Conservation (phyloP, 1,284 basidiomycete genomes). For the Cryptococcus wingfieldii region DNA sequence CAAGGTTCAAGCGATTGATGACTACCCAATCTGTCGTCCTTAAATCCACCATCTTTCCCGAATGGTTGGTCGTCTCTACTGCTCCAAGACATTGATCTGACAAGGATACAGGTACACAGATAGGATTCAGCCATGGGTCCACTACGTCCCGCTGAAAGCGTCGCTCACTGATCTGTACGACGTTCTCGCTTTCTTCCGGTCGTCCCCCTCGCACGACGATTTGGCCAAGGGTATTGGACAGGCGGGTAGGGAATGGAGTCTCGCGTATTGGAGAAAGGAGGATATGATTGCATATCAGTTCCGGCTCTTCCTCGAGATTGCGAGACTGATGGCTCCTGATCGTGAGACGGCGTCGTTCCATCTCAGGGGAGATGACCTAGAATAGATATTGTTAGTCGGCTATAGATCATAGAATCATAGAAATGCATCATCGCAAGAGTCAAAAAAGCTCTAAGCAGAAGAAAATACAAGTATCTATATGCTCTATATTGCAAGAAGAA, state of each 20-base stretch:
- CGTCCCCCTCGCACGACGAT: conserved; percentile 53
- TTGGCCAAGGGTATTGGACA: conserved; percentile 58
- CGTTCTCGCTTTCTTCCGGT: conserved; percentile 57
- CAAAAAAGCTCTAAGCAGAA: too few species aligned
- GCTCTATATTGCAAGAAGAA: not conserved
- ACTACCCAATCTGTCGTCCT: conserved; percentile 56
- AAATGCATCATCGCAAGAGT: too few species aligned
- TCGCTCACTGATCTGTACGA: conserved; percentile 60
- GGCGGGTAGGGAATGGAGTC: conserved; percentile 60
- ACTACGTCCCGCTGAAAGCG: conserved; percentile 59
- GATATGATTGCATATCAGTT: conserved; percentile 64
- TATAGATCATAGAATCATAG: too few species aligned
- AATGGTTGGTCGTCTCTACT: conserved; percentile 50
- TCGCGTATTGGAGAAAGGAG: conserved; percentile 59
- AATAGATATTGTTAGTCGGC: too few species aligned
- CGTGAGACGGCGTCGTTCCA: conserved; percentile 21
- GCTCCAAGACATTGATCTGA: not conserved
- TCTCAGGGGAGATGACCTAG: conserved; percentile 6
- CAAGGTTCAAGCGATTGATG: conserved; percentile 55
- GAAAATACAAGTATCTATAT: not conserved
- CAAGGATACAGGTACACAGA: conserved; percentile 31
- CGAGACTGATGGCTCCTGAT: conserved; percentile 9
- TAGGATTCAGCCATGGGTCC: conserved; percentile 53
- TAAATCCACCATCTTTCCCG: conserved; percentile 58
- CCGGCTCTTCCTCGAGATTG: conserved; percentile 40